Conservation (phyloP, 1,139 yeast genomes). For the Scheffersomyces parashehatae region DNA sequence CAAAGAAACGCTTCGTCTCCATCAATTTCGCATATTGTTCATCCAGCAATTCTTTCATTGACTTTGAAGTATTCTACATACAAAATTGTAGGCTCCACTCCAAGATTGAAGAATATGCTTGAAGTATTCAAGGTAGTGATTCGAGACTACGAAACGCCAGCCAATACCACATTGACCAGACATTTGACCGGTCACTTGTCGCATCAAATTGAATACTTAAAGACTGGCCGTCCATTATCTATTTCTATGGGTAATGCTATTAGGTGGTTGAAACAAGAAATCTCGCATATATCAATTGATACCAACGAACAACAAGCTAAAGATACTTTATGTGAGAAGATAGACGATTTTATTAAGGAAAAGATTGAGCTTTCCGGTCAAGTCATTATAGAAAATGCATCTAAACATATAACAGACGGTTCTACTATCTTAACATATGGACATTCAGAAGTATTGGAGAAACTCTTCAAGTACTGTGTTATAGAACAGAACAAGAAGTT, state of each 20-base stretch:
- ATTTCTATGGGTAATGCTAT: conserved; percentile 98
- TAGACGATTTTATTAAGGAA: conserved; percentile 81
- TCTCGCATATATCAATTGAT: conserved; percentile 74
- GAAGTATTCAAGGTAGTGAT: conserved; percentile 82
- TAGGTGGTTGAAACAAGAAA: conserved; percentile 94
- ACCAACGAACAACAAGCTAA: conserved; percentile 75
- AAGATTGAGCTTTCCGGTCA: conserved; percentile 82
- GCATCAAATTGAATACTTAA: conserved; percentile 92
- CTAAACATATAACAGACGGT: conserved; percentile 72
- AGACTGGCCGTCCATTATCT: conserved; percentile 87
- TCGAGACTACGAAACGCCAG: conserved; percentile 79
- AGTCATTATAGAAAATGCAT: conserved; percentile 80
- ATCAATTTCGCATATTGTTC: conserved; percentile 68
- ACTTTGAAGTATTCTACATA: conserved; percentile 83
- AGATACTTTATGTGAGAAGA: conserved; percentile 59
- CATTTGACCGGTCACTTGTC: conserved; percentile 86
- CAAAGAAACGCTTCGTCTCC: conserved; percentile 72
- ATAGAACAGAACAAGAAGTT: conserved; percentile 63
- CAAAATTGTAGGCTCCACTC: conserved; percentile 85
- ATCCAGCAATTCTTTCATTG: conserved; percentile 79
- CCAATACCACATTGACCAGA: conserved; percentile 81
- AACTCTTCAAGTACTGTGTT: conserved; percentile 72
- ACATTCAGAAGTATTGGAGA: conserved; percentile 79
- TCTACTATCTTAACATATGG: conserved; percentile 87
- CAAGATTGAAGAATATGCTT: conserved; percentile 83